Evolutionary conservation across 176 grass and related monocot genomes (phyloP).

Genomic region (Juncus effusus): DNA sequence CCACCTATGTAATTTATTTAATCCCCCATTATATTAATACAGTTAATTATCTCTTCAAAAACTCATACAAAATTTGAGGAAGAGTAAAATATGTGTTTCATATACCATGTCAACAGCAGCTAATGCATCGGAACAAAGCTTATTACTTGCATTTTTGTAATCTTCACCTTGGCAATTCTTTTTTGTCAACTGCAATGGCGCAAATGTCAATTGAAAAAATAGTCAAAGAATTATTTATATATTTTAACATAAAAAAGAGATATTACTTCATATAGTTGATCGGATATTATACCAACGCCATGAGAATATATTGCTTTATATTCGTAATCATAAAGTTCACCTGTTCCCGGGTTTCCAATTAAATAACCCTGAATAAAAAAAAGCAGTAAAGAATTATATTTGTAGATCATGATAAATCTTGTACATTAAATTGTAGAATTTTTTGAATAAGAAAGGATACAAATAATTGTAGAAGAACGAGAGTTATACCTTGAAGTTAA

Average conservation of each 20-base stretch:
- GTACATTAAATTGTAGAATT: slow-evolving; percentile 2
- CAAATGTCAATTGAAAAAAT: not conserved
- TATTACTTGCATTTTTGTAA: slow-evolving; percentile 8
- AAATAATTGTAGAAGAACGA: not conserved
- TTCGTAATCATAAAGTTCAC: slow-evolving; percentile 8
- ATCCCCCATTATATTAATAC: too few relatives aligned
- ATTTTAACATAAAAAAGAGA: not conserved
- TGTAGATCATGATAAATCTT: not conserved
- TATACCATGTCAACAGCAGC: slow-evolving; percentile 10
- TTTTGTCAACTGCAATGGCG: not conserved
- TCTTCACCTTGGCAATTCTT: slow-evolving; percentile 4
- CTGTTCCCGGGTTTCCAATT: slow-evolving; percentile 44
- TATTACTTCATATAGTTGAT: slow-evolving; percentile 45
- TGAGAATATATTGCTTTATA: slow-evolving; percentile 31
- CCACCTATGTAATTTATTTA: too few relatives aligned
- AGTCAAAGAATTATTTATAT: not conserved
- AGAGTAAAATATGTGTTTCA: not conserved
- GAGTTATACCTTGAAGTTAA: slow-evolving; percentile 34
- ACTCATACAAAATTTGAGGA: too few relatives aligned
- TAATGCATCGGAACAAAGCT: not conserved
- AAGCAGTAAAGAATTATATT: not conserved
- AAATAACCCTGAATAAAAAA: slow-evolving; percentile 38
- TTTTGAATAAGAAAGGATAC: not conserved
- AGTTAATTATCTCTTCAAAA: too few relatives aligned
- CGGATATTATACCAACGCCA: slow-evolving; percentile 58